These are phyloP conservation scores for Kernera saxatilis DNA, from an alignment of 345 rosid species.

Conservation along the genomic window DNA sequence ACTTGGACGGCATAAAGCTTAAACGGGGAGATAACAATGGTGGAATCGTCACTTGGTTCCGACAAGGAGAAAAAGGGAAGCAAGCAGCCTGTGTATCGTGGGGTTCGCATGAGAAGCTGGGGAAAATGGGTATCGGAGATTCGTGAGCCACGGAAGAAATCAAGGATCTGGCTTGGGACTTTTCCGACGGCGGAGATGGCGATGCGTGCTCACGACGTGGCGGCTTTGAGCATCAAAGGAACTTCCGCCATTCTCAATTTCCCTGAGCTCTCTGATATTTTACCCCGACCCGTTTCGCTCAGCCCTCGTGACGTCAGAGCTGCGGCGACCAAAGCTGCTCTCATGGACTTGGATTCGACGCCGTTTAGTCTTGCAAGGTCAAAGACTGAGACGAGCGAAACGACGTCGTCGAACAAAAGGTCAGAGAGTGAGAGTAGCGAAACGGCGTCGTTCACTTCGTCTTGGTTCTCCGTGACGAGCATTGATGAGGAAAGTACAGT, in stretches of 20 bases:
- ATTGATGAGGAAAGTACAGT: constrained; percentile 37
- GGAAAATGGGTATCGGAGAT: constrained; percentile 99
- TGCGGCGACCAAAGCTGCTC: constrained; percentile 89
- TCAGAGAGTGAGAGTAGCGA: not conserved
- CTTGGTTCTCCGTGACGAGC: constrained; percentile 15
- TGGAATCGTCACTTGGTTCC: constrained; percentile 3
- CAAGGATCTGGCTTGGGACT: constrained; percentile 95
- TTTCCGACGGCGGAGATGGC: constrained; percentile 93
- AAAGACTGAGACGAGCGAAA: not conserved
- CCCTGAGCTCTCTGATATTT: constrained; percentile 59
- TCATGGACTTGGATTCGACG: constrained; percentile 38
- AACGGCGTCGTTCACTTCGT: constrained; percentile 8
- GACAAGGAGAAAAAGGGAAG: constrained; percentile 19
- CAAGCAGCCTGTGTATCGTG: constrained; percentile 64
- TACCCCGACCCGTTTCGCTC: constrained; percentile 63
- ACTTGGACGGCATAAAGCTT: not conserved
- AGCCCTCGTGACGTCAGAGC: constrained; percentile 83
- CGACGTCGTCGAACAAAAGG: not conserved
- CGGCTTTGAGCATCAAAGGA: constrained; percentile 85
- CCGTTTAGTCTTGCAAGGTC: not conserved
- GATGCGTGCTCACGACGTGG: constrained; percentile 96
- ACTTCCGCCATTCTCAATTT: constrained; percentile 76
- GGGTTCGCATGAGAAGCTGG: constrained; percentile 92
- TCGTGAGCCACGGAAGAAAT: constrained; percentile 88
- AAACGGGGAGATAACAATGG: not conserved